Evolutionary conservation across 495 filamentous ascomycete species (phyloP).

Genomic region (Aspergillus steynii): DNA sequence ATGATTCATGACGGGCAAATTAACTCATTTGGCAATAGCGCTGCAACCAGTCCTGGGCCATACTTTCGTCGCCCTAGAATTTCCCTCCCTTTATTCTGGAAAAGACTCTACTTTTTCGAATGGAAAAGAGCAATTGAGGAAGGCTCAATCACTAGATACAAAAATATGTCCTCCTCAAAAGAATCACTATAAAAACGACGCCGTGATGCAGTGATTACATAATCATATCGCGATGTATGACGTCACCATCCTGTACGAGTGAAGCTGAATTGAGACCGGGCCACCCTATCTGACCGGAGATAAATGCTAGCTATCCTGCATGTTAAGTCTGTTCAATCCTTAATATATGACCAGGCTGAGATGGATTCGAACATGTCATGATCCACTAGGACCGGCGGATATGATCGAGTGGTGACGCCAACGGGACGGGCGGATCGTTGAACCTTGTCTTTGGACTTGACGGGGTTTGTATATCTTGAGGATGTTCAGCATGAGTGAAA

Average conservation of each 20-base stretch:
- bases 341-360: background rate
- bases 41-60: too few relatives aligned
- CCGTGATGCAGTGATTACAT: background rate
- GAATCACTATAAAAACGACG: too few relatives aligned
- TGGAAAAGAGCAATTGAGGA: too few relatives aligned
- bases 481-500: too few relatives aligned
- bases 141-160: too few relatives aligned
- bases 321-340: background rate
- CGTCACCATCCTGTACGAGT: background rate
- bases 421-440: slow-evolving; percentile 14
- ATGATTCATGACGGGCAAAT: background rate
- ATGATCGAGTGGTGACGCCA: slow-evolving; percentile 21
- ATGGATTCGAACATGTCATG: slow-evolving; percentile 4
- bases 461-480: background rate
- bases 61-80: too few relatives aligned
- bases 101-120: too few relatives aligned
- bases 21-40: too few relatives aligned
- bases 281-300: background rate
- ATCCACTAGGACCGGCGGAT: slow-evolving; percentile 1
- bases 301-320: background rate
- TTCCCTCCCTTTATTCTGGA: too few relatives aligned
- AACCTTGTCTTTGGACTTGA: slow-evolving; percentile 4
- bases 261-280: background rate
- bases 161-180: too few relatives aligned
- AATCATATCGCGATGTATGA: slow-evolving; percentile 3